These are phyloP conservation scores for Nymphaea colorata DNA, from an alignment of 164 flowering plant genomes.

Conservation along the genomic window DNA sequence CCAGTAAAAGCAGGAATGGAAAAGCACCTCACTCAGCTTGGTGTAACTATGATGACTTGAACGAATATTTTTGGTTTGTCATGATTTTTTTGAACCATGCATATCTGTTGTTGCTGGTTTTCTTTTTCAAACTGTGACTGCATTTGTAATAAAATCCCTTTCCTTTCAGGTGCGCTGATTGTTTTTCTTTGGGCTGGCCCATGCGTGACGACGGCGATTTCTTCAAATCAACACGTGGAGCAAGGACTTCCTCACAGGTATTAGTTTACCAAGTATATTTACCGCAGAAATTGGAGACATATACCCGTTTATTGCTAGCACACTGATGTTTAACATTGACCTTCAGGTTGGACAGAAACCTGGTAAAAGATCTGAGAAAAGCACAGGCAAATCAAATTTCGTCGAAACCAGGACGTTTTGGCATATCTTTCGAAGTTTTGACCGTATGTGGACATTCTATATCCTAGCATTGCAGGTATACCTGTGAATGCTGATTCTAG, in stretches of 20 bases:
- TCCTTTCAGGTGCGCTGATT: conserved; percentile 60
- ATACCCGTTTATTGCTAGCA: background rate
- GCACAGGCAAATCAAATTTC: conserved; percentile 78
- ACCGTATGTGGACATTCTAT: conserved; percentile 89
- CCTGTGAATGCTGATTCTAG: background rate
- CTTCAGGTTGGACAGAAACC: conserved; percentile 42
- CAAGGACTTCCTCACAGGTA: conserved; percentile 28
- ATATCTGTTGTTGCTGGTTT: background rate
- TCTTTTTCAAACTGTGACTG: background rate
- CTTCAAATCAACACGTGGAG: conserved; percentile 66
- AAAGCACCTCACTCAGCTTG: conserved; percentile 75
- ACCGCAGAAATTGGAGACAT: background rate
- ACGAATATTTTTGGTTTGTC: conserved; percentile 93
- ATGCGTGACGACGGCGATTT: conserved; percentile 97
- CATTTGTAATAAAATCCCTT: background rate
- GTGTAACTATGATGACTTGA: conserved; percentile 98
- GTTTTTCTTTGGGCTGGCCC: conserved; percentile 98
- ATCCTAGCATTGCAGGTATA: conserved; percentile 77
- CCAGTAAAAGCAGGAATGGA: conserved; percentile 57
- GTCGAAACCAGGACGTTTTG: conserved; percentile 86
- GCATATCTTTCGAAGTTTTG: conserved; percentile 92
- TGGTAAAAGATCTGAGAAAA: conserved; percentile 28
- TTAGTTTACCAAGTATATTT: background rate
- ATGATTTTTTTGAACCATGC: background rate
- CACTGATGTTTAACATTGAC: background rate